Base-by-base conservation (phyloP, 192 early-diverging fungal species). In the Backusella luteola region DNA sequence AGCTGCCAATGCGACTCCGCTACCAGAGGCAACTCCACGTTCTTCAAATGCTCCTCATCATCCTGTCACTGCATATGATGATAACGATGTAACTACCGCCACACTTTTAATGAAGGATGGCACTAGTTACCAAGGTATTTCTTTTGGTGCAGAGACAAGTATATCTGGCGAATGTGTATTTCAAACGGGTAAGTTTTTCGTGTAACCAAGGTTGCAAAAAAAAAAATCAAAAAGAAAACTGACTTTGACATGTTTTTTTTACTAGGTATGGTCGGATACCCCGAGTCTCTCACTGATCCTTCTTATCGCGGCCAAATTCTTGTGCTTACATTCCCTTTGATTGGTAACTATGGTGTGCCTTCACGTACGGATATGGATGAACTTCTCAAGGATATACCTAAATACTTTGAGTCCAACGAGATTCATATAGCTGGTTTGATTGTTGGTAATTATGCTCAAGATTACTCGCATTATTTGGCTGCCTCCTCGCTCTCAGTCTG, bases 261-360 rank as follows among this genome's bases (percentile, higher is more conserved):
- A 38, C 34, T 74, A 93, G 93, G 93, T 41, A 98, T 98, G 97
- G 95, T 97, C 67, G 98, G 96, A 59, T 99, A 98, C 82, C 96
- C 98, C n/a, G 97, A 99, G 84, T 97, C 98, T 34, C 87, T 98
- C 80, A 98, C 96, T 3, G 97, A 99, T 86, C 98, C 98, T 15
- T 98, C 97, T 59, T 99, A 99, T 86, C 90, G 93, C 72, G 98
- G 98, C 9, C 98, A 99, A 89, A 98, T 99, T 72, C 87, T 99
- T 66, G 96, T 99, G 42, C 84, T 99, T 69, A 99, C 98, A 72
- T 99, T 98, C 86, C 98, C 98, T 15, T 86, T 99, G 69, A 85
- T 99, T 71, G 98, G 98, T 69, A 99, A 99, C 87, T 98, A 98
- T 84, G 98, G 98, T 82, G 97, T 98, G 11, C 98, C 98, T 35